Base-by-base conservation (phyloP, 139 green algal genomes). In the Marvania coccoides region DNA sequence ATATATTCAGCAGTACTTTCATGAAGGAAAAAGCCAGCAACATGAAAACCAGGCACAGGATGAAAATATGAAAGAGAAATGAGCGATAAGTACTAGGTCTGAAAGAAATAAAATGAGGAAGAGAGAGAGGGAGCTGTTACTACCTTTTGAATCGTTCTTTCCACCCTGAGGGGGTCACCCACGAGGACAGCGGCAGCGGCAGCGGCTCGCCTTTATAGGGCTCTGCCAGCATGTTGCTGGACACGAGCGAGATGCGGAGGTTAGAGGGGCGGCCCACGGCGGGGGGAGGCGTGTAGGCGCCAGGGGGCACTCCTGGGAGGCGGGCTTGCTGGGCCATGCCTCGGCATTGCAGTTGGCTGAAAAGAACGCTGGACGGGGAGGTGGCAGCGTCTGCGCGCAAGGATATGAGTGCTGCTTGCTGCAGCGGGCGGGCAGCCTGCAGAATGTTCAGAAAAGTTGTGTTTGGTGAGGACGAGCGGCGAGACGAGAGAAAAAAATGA, bases 221-320 rank as follows among this genome's bases (percentile, higher is more conserved):
- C 58, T 84, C 78, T 13, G 67, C 76, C 19, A 84, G 37, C 24
- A 83, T 30, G 54, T 83, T 83, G 36, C 63, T 54, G 35, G 62
- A 71, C 8, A 72, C 69, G 30, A 67, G 47, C 3, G 67, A 38
- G 3, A 64, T 29, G 15, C 63, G 54, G 34, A 77, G 36, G 34
- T 53, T 48, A 28, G 61, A 54, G 5, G 36, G 5, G 0, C 37
- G 28, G 29, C 62, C 47, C 55, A 69, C 5, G 10, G 9, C 29
- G 6, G 47, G 8, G 31, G 58, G 58, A 23, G 8, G 19, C 6
- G 46, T 48, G 30, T 66, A 66, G 5, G 58, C 58, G 10, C 55
- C 55, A 15, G 26, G 26, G 13, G 55, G 55, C 14, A 15, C 55
- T 19, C 12, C 56, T 54, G 26, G 37, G 37, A 31, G 48, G 10